Base-by-base conservation (phyloP, 805 yeast genomes). In the Metschnikowia lunata region DNA sequence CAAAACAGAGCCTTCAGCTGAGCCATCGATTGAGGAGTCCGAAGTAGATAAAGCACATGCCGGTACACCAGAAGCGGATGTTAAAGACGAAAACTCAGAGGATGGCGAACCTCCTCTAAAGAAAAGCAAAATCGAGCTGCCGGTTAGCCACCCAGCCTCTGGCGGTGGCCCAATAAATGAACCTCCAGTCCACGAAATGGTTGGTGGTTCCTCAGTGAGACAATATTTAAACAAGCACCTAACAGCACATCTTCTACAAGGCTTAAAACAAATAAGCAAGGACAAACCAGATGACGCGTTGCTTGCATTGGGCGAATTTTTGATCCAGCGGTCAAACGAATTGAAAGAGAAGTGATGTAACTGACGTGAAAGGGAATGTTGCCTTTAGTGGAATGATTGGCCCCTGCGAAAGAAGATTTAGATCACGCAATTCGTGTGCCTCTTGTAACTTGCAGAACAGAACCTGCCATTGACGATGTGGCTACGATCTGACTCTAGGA, bases 181-280 rank as follows among this genome's bases (percentile, higher is more conserved):
- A 13, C 55, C 58, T 5, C 71, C 77, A 9, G 60, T 73, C 11
- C 72, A 78, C 31, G 78, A 76, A 46, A 67, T 78, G 26, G 78
- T 80, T 12, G 86, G 88, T 8, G 93, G 93, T 1, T 83, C 89
- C 2, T 79, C 85, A 1, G 73, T 83, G 1, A 74, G 95, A 50
- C 75, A 72, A 52, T 86, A 85, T 71, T 68, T 86, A 45, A 83
- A 85, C 58, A 66, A 76, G 48, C 68, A 80, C 42, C 75, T 86
- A 29, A 81, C 89, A 0, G 79, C 78, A n/a, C 74, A 74, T 13
- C 57, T 86, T 14, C 61, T 85, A 14, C 79, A 79, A 33, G 95
- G 91, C 0, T 71, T 85, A 71, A 66, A 78, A 42, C 62, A 69
- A 46, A 66, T 85, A 8, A 77, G 82, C 3, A 59, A 60, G 8